A percentile compares a stretch with the other conserved stretches of the same genome.
phyloP scores from a whole-genome alignment of 2,329 filamentous ascomycete genomes.

The Fusarium protoensiforme region DNA sequence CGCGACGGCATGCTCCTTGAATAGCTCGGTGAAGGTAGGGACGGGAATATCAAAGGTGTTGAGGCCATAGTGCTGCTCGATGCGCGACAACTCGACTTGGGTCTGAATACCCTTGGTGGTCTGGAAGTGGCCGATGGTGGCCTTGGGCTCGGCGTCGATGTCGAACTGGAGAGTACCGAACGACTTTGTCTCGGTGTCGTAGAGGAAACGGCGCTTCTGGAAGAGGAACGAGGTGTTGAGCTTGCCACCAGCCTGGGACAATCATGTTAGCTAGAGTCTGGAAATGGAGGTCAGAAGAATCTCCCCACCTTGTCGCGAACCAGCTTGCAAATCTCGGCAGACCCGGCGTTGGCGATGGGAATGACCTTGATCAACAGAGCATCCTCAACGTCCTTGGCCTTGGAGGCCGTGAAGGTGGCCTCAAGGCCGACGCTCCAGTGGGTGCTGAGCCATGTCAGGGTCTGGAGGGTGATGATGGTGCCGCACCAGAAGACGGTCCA shows the following conservation, averaged over 20 bases:
- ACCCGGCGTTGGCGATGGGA: conserved; percentile 88
- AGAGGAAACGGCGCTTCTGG: conserved; percentile 97
- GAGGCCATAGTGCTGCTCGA: conserved; percentile 92
- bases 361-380: conserved; percentile 93
- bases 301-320: conserved; percentile 74
- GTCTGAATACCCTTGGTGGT: conserved; percentile 79
- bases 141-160: conserved; percentile 88
- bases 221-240: conserved; percentile 89
- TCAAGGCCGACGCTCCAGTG: conserved; percentile 96
- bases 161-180: conserved; percentile 87
- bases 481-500: conserved; percentile 98
- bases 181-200: conserved; percentile 74
- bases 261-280: conserved; percentile 21
- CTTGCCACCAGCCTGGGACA: conserved; percentile 72
- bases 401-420: conserved; percentile 82
- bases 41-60: conserved; percentile 99
- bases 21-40: conserved; percentile 93
- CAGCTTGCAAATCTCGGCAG: conserved; percentile 87
- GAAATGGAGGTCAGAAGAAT: background rate
- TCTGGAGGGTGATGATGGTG: conserved; percentile 87
- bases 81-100: conserved; percentile 78
- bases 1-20: conserved; percentile 97
- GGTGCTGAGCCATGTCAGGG: conserved; percentile 92
- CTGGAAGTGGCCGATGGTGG: conserved; percentile 82
- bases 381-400: conserved; percentile 74